Percentiles rank a stretch among this genome's conserved stretches.
Conservation (phyloP, 1,284 basidiomycete species). For the Trametes pubescens region DNA sequence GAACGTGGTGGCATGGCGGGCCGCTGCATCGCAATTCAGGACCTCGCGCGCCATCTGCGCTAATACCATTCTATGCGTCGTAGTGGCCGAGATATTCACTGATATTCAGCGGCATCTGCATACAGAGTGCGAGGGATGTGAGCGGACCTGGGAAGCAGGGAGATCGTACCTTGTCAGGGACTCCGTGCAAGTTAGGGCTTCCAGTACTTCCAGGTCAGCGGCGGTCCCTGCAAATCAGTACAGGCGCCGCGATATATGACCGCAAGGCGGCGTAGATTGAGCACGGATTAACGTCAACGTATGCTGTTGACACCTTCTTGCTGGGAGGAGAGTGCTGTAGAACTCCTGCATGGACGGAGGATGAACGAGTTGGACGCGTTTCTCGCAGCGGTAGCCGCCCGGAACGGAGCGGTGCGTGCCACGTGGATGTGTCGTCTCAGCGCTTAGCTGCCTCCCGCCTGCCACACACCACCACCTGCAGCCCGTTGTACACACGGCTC, state of each 20-base stretch:
- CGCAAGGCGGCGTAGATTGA: background rate
- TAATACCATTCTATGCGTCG: background rate
- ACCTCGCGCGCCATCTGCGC: background rate
- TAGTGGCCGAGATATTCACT: background rate
- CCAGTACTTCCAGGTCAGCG: conserved; percentile 1
- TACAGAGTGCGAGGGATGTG: background rate
- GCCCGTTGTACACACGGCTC: background rate
- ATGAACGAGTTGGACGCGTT: conserved; percentile 8
- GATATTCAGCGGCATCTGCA: background rate
- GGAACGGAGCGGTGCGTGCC: conserved; percentile 2
- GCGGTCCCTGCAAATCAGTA: conserved; percentile 1
- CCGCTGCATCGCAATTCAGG: background rate
- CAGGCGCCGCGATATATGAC: background rate
- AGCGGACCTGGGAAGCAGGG: background rate
- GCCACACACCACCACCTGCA: background rate
- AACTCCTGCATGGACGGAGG: conserved; percentile 12
- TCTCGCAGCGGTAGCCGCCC: background rate
- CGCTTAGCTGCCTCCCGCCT: background rate
- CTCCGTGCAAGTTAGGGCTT: background rate
- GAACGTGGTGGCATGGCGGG: background rate
- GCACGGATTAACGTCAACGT: conserved; percentile 8
- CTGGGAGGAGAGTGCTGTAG: background rate
- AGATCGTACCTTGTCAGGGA: background rate
- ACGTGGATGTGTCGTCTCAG: background rate
- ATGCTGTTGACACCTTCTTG: background rate